phyloP scores from a whole-genome alignment of 2,329 filamentous ascomycete genomes.

The Corynespora cassiicola region DNA sequence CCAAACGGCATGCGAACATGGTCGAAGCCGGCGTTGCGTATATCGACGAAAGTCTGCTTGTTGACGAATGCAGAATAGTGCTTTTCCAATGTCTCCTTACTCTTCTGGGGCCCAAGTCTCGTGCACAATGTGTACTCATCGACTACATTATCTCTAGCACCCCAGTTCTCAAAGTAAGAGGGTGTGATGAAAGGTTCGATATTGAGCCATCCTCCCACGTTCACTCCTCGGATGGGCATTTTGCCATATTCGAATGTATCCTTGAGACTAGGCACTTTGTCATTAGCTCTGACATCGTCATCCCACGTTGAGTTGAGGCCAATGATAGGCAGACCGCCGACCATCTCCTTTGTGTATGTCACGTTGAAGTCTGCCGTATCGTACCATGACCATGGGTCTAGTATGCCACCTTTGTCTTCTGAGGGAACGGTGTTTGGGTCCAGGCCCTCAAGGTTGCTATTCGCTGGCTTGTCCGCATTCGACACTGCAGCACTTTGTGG shows the following conservation, averaged over 20 bases:
- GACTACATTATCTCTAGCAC: slow-evolving; percentile 68
- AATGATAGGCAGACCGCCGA: slow-evolving; percentile 90
- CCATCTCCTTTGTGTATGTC: slow-evolving; percentile 84
- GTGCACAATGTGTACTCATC: slow-evolving; percentile 85
- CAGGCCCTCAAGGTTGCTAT: slow-evolving; percentile 54
- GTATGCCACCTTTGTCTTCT: slow-evolving; percentile 73
- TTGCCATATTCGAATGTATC: slow-evolving; percentile 80
- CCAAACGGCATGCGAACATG: slow-evolving; percentile 96
- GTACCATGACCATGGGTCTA: slow-evolving; percentile 92
- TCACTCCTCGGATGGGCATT: slow-evolving; percentile 85
- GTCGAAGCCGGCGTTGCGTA: slow-evolving; percentile 86
- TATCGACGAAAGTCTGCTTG: slow-evolving; percentile 82
- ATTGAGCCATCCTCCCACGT: slow-evolving; percentile 91
- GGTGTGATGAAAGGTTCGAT: slow-evolving; percentile 96
- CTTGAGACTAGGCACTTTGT: slow-evolving; percentile 78
- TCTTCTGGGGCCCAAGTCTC: slow-evolving; percentile 71
- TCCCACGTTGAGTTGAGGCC: slow-evolving; percentile 87
- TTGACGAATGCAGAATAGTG: slow-evolving; percentile 92
- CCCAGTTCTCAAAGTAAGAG: slow-evolving; percentile 79
- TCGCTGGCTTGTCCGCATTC: slow-evolving; percentile 43
- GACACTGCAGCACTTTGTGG: slow-evolving; percentile 29
- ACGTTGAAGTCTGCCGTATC: slow-evolving; percentile 91
- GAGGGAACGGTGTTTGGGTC: slow-evolving; percentile 54
- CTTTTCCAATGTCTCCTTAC: slow-evolving; percentile 75
- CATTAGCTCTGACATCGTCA: slow-evolving; percentile 79